Conservation (phyloP, 768 basidiomycete species). For the Boletellus ananiceps region DNA sequence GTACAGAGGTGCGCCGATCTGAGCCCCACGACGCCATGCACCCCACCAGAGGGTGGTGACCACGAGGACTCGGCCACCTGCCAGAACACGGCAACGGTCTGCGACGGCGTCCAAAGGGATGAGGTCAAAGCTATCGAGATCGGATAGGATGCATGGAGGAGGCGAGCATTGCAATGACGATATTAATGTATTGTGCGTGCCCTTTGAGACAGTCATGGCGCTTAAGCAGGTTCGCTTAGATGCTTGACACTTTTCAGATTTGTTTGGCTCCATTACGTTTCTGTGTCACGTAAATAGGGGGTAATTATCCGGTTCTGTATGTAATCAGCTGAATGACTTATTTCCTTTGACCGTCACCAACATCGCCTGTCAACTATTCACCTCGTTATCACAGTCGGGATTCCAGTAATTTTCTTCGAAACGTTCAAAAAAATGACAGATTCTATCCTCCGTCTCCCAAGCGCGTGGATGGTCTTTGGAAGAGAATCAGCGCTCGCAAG, state of each 20-base stretch:
- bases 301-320: not conserved
- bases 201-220: not conserved
- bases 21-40: not conserved
- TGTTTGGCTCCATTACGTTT: not conserved
- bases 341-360: no score
- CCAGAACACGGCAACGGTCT: not conserved
- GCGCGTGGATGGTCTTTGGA: no score
- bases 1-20: conserved; percentile 1
- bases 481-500: no score
- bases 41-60: conserved; percentile 4
- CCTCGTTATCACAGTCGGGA: no score
- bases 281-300: not conserved
- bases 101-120: not conserved
- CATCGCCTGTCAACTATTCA: no score
- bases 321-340: no score
- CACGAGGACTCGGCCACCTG: conserved; percentile 10
- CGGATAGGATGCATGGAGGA: not conserved
- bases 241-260: not conserved
- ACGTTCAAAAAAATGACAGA: no score
- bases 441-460: no score
- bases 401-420: no score
- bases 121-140: not conserved
- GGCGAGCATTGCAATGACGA: not conserved
- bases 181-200: not conserved
- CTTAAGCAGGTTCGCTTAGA: no score